These are phyloP conservation scores for Melastoma malabathricum DNA, from an alignment of 345 rosid genomes.

Conservation along the genomic window DNA sequence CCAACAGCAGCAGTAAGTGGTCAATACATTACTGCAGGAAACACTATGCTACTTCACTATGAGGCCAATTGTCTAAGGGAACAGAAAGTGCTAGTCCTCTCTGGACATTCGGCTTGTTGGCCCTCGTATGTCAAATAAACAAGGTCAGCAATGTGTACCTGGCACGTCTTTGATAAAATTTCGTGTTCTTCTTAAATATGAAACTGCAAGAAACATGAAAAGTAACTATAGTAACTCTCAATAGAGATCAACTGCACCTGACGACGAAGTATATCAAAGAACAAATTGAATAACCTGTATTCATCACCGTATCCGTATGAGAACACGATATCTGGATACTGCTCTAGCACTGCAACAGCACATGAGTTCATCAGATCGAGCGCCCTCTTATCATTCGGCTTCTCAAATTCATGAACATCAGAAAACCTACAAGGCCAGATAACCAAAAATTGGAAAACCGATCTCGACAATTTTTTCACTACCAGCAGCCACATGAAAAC, in stretches of 20 bases:
- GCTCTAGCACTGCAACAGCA: constrained; percentile 45
- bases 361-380: constrained; percentile 64
- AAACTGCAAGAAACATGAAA: constrained; percentile 34
- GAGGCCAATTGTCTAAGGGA: too few species aligned
- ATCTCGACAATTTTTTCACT: background rate
- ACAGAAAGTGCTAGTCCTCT: too few species aligned
- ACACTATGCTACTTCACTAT: too few species aligned
- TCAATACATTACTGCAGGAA: too few species aligned
- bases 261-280: background rate
- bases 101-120: too few species aligned
- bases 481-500: background rate
- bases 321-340: constrained; percentile 67
- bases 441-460: background rate
- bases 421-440: constrained; percentile 28
- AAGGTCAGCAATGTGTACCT: constrained; percentile 24
- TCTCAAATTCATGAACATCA: constrained; percentile 57
- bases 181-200: constrained; percentile 62
- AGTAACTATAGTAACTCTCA: background rate
- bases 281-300: constrained; percentile 34
- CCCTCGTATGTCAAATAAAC: too few species aligned
- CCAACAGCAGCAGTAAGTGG: too few species aligned
- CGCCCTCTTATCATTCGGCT: constrained; percentile 57
- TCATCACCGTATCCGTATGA: constrained; percentile 75
- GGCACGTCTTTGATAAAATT: constrained; percentile 78
- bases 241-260: background rate